Base-by-base conservation (phyloP, 768 basidiomycete species). In the Serendipita sp. region DNA sequence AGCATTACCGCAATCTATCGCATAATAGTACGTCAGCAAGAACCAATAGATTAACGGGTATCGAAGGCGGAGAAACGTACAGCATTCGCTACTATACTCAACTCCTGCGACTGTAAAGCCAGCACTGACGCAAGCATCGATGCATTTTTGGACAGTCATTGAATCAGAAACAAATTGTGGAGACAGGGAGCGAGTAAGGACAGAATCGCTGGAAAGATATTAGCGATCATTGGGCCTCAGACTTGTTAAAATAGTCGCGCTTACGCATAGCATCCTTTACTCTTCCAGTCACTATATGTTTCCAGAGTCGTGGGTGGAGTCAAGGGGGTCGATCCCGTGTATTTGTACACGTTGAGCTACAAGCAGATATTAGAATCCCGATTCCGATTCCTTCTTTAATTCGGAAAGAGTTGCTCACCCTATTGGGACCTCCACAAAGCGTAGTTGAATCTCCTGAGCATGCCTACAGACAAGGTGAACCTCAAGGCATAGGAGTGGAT, bases 91-190 rank as follows among this genome's bases (percentile, higher is more conserved):
- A 28, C 24, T 11, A 33, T 58, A 93, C 70, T 93, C 90, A 41
- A 81, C 73, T 16, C 82, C 90, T 3, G 87, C 88, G 43, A 88
- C 68, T 0, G 83, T 80, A 72, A 78, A 88, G 63, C 81, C 81
- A 65, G 75, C 73, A 1, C 74, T 68, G 0, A 67, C 67, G 71
- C 91, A 94, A 31, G 75, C 70, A 2, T 73, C 70, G 51, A 90
- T 77, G 68, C 91, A 94, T 11, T 69, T 70, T 67, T 85, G 74
- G 48, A 87, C 78, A 0, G 89, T 92, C 65, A 76, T 73, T 3
- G 67, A 63, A 42, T 68, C 69, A 61, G 78, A 75, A 26, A 72
- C 70, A 0, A 75, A 63, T 66, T 80, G 74, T 30, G 72, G 74
- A 30, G 71, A 67, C 63, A 88, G 75, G n/a, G 82, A 73, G 5